Evolutionary conservation across 805 yeast species (phyloP).

Genomic region (Saccharomycopsis malanga): DNA sequence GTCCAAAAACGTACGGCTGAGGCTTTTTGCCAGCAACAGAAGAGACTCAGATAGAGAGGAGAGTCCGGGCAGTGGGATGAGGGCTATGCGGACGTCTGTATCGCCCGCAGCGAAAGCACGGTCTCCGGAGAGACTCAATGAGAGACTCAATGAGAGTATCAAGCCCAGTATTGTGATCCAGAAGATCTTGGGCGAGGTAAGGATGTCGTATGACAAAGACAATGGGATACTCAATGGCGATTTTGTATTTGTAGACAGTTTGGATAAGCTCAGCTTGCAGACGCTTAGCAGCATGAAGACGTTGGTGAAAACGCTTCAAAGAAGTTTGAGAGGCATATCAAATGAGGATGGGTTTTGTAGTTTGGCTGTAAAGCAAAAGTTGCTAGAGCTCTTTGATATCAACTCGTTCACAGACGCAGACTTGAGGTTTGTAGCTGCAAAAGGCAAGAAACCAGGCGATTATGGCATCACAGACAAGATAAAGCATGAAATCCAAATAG

Average conservation of each 20-base stretch:
- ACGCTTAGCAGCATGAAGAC: constrained; percentile 12
- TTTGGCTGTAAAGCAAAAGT: constrained; percentile 26
- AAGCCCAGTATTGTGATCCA: constrained; percentile 38
- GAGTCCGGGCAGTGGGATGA: too few relatives aligned
- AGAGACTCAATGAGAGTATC: too few relatives aligned
- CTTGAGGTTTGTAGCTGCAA: constrained; percentile 4
- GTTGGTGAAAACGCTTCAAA: constrained; percentile 10
- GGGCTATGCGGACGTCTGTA: too few relatives aligned
- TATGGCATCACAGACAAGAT: constrained; percentile 15
- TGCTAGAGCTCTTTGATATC: constrained; percentile 26
- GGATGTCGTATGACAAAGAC: constrained; percentile 49
- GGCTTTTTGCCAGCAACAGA: constrained; percentile 8
- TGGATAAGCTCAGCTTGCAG: constrained; percentile 8
- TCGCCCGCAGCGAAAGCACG: too few relatives aligned
- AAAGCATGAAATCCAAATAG: not conserved
- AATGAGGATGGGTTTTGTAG: constrained; percentile 17
- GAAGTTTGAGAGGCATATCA: constrained; percentile 7
- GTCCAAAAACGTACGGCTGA: constrained; percentile 10
- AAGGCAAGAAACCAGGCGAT: constrained; percentile 3
- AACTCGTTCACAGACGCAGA: constrained; percentile 13
- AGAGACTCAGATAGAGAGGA: not conserved
- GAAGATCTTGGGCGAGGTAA: constrained; percentile 45
- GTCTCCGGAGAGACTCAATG: too few relatives aligned
- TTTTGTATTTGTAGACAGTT: constrained; percentile 26
- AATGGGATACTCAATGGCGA: constrained; percentile 60